Conservation (phyloP, 345 rosid genomes). For the Moricandia moricandioides region DNA sequence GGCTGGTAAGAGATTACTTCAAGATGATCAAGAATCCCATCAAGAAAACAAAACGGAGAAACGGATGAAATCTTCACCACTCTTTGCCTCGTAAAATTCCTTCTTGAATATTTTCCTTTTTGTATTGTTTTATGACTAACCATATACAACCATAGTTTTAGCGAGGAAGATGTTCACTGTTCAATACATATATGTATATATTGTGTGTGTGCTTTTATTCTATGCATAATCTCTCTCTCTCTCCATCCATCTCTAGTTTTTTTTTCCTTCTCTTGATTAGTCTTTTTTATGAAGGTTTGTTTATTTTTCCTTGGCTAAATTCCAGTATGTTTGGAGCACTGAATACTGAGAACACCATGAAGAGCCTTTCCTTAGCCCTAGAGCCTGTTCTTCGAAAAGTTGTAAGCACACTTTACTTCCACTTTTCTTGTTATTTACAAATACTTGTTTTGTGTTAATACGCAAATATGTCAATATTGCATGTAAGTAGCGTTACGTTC, state of each 20-base stretch:
- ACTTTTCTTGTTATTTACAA: neutral
- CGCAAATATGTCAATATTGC: neutral
- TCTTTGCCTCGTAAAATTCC: constrained; percentile 60
- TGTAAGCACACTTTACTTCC: constrained; percentile 43
- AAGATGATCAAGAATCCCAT: constrained; percentile 44
- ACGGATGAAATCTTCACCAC: constrained; percentile 48
- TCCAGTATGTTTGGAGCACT: constrained; percentile 61
- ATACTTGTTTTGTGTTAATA: neutral
- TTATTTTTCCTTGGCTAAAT: neutral
- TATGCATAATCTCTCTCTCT: neutral
- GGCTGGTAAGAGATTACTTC: constrained; percentile 59
- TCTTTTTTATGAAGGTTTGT: neutral
- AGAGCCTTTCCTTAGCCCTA: constrained; percentile 50
- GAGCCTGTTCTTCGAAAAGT: constrained; percentile 84
- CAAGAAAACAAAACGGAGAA: constrained; percentile 52
- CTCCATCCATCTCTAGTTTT: neutral
- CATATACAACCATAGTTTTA: neutral
- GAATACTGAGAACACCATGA: constrained; percentile 45
- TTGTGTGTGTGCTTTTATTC: constrained; percentile 3
- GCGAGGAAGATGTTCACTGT: neutral
- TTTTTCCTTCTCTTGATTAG: neutral
- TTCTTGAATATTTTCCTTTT: neutral
- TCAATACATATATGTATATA: neutral
- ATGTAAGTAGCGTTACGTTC: neutral
- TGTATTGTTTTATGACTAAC: neutral